Conservation (phyloP, 1,139 yeast species). For the Blastobotrys aristatus region DNA sequence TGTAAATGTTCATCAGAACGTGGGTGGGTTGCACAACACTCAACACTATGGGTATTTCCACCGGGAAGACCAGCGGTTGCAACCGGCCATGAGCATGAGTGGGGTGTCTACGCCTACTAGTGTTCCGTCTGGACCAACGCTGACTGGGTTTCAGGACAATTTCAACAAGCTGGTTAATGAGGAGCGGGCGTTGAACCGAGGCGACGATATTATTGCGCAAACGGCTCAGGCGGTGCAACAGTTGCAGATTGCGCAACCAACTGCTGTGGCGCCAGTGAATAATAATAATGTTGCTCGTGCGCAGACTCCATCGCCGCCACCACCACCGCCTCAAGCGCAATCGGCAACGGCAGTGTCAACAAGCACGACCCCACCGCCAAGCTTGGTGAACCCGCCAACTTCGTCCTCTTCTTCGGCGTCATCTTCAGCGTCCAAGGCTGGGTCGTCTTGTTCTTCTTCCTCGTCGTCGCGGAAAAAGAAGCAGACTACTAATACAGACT, state of each 20-base stretch:
- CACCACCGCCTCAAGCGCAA: not conserved
- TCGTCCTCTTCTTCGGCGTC: not conserved
- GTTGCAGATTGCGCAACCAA: constrained; percentile 9
- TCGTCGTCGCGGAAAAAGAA: constrained; percentile 22
- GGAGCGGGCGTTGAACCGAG: not conserved
- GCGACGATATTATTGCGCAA: constrained; percentile 6
- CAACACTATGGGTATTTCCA: constrained; percentile 11
- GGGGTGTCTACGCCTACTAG: not conserved
- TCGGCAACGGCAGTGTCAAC: not conserved
- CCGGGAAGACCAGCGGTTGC: constrained; percentile 1
- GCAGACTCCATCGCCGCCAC: not conserved
- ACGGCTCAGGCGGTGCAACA: constrained; percentile 12
- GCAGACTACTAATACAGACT: constrained; percentile 54
- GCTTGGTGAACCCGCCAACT: not conserved
- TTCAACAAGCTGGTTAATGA: constrained; percentile 7
- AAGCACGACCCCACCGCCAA: not conserved
- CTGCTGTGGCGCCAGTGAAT: not conserved
- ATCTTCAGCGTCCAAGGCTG: not conserved
- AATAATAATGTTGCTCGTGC: not conserved
- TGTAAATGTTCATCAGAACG: constrained; percentile 11
- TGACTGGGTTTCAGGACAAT: not conserved
- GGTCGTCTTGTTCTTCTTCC: not conserved
- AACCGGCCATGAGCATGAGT: constrained; percentile 8
- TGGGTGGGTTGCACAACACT: constrained; percentile 10
- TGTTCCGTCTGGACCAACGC: not conserved